Evolutionary conservation across 345 rosid genomes (phyloP), one percentile per base, ranked within the genome.

Genomic region (Camelina laxa): DNA sequence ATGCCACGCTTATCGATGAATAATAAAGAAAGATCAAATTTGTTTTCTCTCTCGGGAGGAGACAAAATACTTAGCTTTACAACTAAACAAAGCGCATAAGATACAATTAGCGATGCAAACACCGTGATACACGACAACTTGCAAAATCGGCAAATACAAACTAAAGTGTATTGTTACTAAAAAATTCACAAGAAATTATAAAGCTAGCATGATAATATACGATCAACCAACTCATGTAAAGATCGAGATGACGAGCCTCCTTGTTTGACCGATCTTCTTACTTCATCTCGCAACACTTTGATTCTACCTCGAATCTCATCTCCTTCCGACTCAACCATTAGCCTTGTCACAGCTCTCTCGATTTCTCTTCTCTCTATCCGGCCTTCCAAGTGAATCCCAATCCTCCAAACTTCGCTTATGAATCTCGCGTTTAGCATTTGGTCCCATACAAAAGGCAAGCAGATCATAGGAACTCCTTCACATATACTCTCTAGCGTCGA

Each of bases 371-470:
- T 79, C 33, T 84, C 82, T 58, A 89, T 85, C 1, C 60, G 41
- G 50, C 88, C 93, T 80, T 93, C 90, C 87, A 88, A 84, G 65
- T 91, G 92, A 42, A 87, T 53, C n/a, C 98, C 93, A 0, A 84
- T 7, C 51, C 72, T 84, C 92, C 97, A 93, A 0, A 80, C 86
- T 20, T 85, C 85, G 19, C 88, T 69, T 19, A 82, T 81, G 44
- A 78, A 79, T 74, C 96, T 79, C 8, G 93, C 84, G 39, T 89
- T 93, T 50, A 85, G 27, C 22, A 73, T 78, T 65, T 91, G 97
- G 16, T 91, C 97, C 45, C 80, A 86, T 14, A 78, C 76, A 39
- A 57, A 80, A 14, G 97, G 93, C 88, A 88, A 89, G 20, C 96
- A 85, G 30, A 89, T 76, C 97, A 91, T 89, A 0, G 96, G 97